These are phyloP conservation scores for Fusarium devonianum DNA, from an alignment of 2,329 filamentous ascomycete species.

Conservation along the genomic window DNA sequence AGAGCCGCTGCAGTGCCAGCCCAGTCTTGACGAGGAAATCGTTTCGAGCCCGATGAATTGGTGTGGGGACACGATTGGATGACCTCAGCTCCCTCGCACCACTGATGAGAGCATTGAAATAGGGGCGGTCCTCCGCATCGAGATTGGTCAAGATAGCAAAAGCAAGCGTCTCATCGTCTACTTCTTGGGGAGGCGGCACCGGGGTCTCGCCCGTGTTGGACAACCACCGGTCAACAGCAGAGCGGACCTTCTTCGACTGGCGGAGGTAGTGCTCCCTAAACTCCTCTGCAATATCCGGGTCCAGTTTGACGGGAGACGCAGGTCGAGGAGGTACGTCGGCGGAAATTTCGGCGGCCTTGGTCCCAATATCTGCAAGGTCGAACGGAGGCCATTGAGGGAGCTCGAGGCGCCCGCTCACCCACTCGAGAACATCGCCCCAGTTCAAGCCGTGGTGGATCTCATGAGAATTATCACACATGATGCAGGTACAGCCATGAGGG, in stretches of 20 bases:
- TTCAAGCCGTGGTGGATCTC: slow-evolving; percentile 77
- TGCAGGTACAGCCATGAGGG: slow-evolving; percentile 81
- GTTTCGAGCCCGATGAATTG: slow-evolving; percentile 69
- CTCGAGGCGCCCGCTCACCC: slow-evolving; percentile 87
- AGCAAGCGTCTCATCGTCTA: slow-evolving; percentile 91
- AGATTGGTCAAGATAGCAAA: slow-evolving; percentile 94
- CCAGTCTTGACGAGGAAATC: slow-evolving; percentile 79
- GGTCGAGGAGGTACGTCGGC: slow-evolving; percentile 67
- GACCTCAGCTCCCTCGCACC: slow-evolving; percentile 65
- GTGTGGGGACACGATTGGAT: slow-evolving; percentile 71
- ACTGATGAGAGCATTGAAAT: slow-evolving; percentile 81
- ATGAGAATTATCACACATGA: slow-evolving; percentile 75
- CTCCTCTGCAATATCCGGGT: slow-evolving; percentile 93
- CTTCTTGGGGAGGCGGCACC: slow-evolving; percentile 80
- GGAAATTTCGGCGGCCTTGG: slow-evolving; percentile 66
- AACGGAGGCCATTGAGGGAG: slow-evolving; percentile 91
- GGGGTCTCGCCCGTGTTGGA: slow-evolving; percentile 77
- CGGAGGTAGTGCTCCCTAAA: slow-evolving; percentile 91
- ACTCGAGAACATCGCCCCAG: slow-evolving; percentile 95
- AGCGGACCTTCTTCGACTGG: slow-evolving; percentile 90
- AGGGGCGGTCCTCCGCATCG: slow-evolving; percentile 74
- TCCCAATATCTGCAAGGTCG: slow-evolving; percentile 69
- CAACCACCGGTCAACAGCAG: slow-evolving; percentile 91
- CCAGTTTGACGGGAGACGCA: slow-evolving; percentile 74
- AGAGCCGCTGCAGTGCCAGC: slow-evolving; percentile 82